phyloP scores from a whole-genome alignment of 371 early-diverging fungal genomes.

The Mucor lusitanicus region DNA sequence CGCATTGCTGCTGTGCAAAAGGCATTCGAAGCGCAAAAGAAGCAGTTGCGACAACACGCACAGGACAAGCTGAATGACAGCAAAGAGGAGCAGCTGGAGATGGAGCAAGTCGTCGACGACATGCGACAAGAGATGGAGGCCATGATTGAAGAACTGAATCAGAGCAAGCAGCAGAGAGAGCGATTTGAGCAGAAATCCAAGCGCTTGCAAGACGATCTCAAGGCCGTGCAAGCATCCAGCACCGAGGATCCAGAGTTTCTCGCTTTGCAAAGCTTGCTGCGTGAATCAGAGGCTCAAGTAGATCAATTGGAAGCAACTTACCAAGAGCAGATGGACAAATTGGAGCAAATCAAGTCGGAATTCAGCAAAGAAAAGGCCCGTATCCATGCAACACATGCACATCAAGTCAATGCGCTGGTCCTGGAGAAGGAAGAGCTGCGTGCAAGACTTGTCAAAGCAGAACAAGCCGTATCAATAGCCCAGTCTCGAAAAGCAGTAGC shows the following conservation, averaged over 20 bases:
- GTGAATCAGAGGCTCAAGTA: conserved; percentile 1
- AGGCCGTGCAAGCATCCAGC: background rate
- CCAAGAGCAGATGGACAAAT: background rate
- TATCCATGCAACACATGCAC: background rate
- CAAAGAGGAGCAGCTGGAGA: conserved; percentile 12
- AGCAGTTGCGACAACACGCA: background rate
- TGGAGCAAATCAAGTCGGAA: background rate
- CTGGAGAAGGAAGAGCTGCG: conserved; percentile 6
- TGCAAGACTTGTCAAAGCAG: background rate
- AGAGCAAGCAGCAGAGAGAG: background rate
- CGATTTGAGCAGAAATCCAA: background rate
- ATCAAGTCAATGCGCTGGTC: background rate
- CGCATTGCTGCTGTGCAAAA: background rate
- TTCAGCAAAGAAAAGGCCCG: background rate
- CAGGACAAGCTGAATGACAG: background rate
- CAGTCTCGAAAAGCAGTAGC: background rate
- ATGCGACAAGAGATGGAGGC: conserved; percentile 19
- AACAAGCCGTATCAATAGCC: background rate
- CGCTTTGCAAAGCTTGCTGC: conserved; percentile 2
- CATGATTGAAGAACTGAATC: conserved; percentile 20
- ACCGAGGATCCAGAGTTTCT: background rate
- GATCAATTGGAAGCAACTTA: background rate
- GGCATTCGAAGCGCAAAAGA: background rate
- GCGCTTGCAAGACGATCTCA: conserved; percentile 8
- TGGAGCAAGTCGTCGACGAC: conserved; percentile 18